Base-by-base conservation (phyloP, 805 yeast genomes). In the Schizosaccharomyces octosporus region DNA sequence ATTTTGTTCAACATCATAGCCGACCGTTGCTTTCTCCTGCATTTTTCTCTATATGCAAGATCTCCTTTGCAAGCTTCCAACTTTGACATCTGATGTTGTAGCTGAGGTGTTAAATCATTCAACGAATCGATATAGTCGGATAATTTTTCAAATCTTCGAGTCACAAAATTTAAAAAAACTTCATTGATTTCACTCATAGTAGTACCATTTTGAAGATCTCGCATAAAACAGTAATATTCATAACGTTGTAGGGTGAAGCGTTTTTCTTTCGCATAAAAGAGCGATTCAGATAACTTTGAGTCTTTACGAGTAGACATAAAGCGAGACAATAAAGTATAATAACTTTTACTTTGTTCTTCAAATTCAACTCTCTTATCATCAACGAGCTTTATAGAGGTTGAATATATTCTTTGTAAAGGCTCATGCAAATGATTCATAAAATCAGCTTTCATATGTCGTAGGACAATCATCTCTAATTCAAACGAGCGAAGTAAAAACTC, bases 331-430 rank as follows among this genome's bases (percentile, higher is more conserved):
- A 76, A 75, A 39, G 74, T 67, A 64, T 75, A 75, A 65, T 74
- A 75, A 64, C 74, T 75, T 31, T 69, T 66, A n/a, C 75, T 72
- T 60, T 73, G 75, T 59, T 75, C 78, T 60, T 75, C 78, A 65
- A 75, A 75, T 57, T 75, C 77, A 42, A 51, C 7, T 21, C 36
- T 21, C 27, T 29, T 51, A 24, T 24, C 57, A 11, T 21, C 36
- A 24, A 29, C 71, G 17, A 69, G 60, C 65, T 75, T 75, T 64
- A 75, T 71, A 39, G 75, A 78, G 59, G 63, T 66, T 31, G 74
- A 77, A 65, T 75, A 75, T 29, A 73, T 63, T 63, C 58, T 68
- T 67, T 64, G 67, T 69, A 64, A 66, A 67, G 29, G 67, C 71
- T 43, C 62, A 64, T 32, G 67, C 66, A 31, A 69, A 74, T 45